phyloP scores from a whole-genome alignment of 1,284 basidiomycete species.

The Tylopilus orsonianus region DNA sequence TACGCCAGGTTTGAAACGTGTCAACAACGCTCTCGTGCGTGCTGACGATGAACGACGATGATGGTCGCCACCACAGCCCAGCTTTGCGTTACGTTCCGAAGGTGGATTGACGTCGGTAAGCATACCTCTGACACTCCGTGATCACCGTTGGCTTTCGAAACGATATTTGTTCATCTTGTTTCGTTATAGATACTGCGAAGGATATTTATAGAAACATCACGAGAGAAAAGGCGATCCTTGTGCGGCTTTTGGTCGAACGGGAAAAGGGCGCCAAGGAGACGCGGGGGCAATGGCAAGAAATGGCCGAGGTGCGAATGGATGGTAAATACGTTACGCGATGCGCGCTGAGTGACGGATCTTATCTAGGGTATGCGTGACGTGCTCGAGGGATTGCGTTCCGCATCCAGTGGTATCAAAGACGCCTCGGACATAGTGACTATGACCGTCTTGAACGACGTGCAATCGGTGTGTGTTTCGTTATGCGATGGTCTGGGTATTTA shows the following conservation, averaged over 20 bases:
- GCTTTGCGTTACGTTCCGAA: constrained; percentile 68
- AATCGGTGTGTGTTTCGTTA: constrained; percentile 19
- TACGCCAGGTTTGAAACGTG: constrained; percentile 25
- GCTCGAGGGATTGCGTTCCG: constrained; percentile 27
- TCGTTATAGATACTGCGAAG: constrained; percentile 58
- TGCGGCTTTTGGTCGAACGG: constrained; percentile 47
- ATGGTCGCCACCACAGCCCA: constrained; percentile 50
- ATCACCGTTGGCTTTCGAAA: constrained; percentile 5
- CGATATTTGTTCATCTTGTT: background rate
- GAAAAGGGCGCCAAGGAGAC: constrained; percentile 39
- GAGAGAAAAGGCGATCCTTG: constrained; percentile 51
- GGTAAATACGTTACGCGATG: background rate
- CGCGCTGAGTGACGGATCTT: constrained; percentile 1
- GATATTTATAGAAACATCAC: constrained; percentile 68
- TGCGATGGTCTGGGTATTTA: constrained; percentile 9
- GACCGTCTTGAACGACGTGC: constrained; percentile 16
- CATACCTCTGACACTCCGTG: constrained; percentile 12
- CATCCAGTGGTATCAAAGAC: constrained; percentile 22
- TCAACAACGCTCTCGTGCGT: constrained; percentile 7
- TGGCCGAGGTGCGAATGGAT: constrained; percentile 32
- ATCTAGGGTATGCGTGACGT: constrained; percentile 31
- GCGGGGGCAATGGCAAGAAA: constrained; percentile 27
- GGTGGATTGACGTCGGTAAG: constrained; percentile 70
- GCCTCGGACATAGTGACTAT: constrained; percentile 21
- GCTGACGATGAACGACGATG: too few species aligned